Evolutionary conservation across 2,329 filamentous ascomycete genomes (phyloP), one percentile per base, ranked within the genome.

Genomic region (Leptographium procerum): DNA sequence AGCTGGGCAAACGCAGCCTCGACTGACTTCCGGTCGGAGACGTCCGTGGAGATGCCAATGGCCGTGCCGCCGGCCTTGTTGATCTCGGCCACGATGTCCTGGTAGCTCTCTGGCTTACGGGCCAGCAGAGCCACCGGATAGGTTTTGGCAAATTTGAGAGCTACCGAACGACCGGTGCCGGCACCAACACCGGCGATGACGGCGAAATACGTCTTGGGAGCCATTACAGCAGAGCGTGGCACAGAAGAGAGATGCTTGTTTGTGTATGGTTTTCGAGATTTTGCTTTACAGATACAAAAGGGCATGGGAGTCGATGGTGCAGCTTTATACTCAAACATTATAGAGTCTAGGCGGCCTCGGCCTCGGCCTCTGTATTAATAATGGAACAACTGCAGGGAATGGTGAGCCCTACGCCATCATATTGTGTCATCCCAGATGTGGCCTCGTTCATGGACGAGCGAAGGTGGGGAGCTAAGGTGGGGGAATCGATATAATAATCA

Each of bases 51-150:
- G 65, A 92, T 81, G 16, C 88, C 87, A 14, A 90, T 72, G 1
- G 88, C 89, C 53, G 80, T 77, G 2, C 89, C 88, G 13, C 88
- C 88, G 0, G 72, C 69, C 6, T 72, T 69, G 59, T 84, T 84
- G 72, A 94, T 90, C 64, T 89, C 86, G 3, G 78, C 68, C 8
- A 88, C 84, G 3, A 89, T 77, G n/a, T 76, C 72, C 58, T 82
- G 76, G 71, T 84, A 89, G 69, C 78, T 88, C 48, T 82, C 77
- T 0, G 84, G 77, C 19, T 75, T 83, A 55, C 88, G 85, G 14
- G 88, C 83, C n/a, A 92, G 79, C 1, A 92, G 76, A 1, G 88
- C 85, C 1, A 92, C 85, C 0, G 87, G 82, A 67, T 92, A 94
- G 10, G 78, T 66, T 61, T 83, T 72, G 45, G 82, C 77, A 67